Base-by-base conservation (phyloP, 768 basidiomycete genomes). In the Rhodotorula kratochvilovae region DNA sequence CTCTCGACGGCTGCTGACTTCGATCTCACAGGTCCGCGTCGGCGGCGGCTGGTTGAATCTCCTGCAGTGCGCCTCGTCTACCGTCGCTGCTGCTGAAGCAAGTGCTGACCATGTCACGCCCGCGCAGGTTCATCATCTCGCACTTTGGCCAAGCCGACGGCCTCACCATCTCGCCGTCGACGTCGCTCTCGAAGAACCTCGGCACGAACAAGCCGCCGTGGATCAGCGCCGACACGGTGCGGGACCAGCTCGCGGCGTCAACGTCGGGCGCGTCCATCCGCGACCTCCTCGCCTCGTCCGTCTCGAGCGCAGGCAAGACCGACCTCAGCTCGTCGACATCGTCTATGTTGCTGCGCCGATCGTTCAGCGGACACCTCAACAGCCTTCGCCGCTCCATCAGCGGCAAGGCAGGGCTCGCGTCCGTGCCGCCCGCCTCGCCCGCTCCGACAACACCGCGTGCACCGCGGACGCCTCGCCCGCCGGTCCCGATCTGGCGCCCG, bases 1-100 rank as follows among this genome's bases (percentile, higher is more conserved):
- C 55, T 19, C 29, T 16, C 45, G 3, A 6, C 2, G 2, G 33
- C 6, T 7, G 11, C 54, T 27, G 54, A 56, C 39, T 39, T 50
- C 15, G 11, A 17, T 21, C 33, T 15, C 6, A 0, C 56, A 66
- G 56, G 43, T 57, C 15, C 54, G 93, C 69, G 91, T 96, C 23
- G 93, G 93, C 36, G 94, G 94, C 46, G 94, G 94, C 27, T 97
- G 93, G 93, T 83, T 86, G 66, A 92, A 95, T 80, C 81, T 97
- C 63, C 91, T 91, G 29, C 92, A 88, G 92, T 94, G 79, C 50
- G 54, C n/a, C n/a, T n/a, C n/a, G n/a, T n/a, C n/a, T n/a, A n/a
- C n/a, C n/a, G n/a, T n/a, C n/a, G n/a, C n/a, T n/a, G n/a, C n/a
- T n/a, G n/a, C n/a, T n/a, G n/a, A n/a, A n/a, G n/a, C n/a, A n/a